Percentiles rank a stretch among this genome's conserved stretches.
These are phyloP conservation scores for Calonectria pteridis DNA, from an alignment of 2,329 filamentous ascomycete genomes.

Conservation along the genomic window DNA sequence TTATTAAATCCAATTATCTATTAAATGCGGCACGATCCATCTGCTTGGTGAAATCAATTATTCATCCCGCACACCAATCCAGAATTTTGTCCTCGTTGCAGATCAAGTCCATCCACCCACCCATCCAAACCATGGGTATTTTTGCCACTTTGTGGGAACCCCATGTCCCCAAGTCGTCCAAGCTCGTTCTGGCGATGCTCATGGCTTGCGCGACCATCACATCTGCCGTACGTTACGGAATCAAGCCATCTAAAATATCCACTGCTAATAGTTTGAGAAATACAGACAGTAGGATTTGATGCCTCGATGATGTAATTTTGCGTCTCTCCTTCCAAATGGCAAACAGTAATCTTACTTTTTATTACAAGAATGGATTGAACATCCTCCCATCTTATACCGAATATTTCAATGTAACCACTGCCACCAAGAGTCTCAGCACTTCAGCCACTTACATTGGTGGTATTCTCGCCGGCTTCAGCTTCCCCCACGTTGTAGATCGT, in stretches of 20 bases:
- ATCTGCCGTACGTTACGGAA: neutral
- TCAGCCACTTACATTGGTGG: conserved; percentile 49
- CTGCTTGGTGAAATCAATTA: neutral
- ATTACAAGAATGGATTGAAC: conserved; percentile 60
- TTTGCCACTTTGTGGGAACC: neutral
- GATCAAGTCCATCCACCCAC: neutral
- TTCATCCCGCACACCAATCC: neutral
- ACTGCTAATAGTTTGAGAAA: neutral
- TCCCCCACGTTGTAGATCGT: neutral
- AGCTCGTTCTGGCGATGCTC: neutral
- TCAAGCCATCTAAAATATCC: too few relatives aligned
- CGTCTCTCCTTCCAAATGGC: too few relatives aligned
- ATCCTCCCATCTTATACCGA: conserved; percentile 65
- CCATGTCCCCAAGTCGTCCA: neutral
- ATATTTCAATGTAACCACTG: conserved; percentile 63
- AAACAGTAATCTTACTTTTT: too few relatives aligned
- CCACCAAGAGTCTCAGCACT: conserved; percentile 64
- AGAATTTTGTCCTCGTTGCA: neutral
- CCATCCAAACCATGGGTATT: neutral
- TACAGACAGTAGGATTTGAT: neutral
- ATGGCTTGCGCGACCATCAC: conserved; percentile 4
- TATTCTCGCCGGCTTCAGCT: neutral
- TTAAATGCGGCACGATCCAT: neutral
- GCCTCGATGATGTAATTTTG: neutral
- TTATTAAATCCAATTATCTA: neutral